phyloP scores from a whole-genome alignment of 495 filamentous ascomycete genomes.

The Penicillium malachiteum region DNA sequence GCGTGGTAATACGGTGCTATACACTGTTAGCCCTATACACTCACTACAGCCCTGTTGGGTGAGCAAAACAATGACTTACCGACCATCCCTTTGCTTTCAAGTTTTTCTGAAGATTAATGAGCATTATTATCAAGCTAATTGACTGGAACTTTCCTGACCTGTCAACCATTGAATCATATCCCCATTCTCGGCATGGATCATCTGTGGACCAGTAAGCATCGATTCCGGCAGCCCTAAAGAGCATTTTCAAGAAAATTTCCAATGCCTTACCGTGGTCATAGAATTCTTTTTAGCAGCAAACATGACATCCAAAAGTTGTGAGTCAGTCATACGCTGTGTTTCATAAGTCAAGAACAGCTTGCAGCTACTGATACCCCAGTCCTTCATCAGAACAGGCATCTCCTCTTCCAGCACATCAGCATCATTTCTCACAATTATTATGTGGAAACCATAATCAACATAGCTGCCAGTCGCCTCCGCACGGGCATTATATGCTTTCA shows the following conservation, averaged over 20 bases:
- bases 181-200: slow-evolving; percentile 20
- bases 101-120: slow-evolving; percentile 3
- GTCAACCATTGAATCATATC: slow-evolving; percentile 20
- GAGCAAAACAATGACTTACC: neutral
- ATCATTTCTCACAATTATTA: slow-evolving; percentile 15
- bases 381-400: slow-evolving; percentile 12
- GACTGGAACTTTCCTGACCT: neutral
- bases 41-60: neutral
- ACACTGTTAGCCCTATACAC: neutral
- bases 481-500: slow-evolving; percentile 7
- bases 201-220: slow-evolving; percentile 2
- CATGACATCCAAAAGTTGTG: slow-evolving; percentile 15
- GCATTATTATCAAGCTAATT: neutral
- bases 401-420: slow-evolving; percentile 10
- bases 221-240: too few relatives aligned
- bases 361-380: slow-evolving; percentile 17
- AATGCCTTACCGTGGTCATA: slow-evolving; percentile 21
- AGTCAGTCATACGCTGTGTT: slow-evolving; percentile 11
- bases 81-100: slow-evolving; percentile 12
- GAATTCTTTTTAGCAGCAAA: slow-evolving; percentile 12
- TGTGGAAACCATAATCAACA: slow-evolving; percentile 16
- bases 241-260: slow-evolving; percentile 5
- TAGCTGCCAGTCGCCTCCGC: slow-evolving; percentile 12
- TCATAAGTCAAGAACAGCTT: slow-evolving; percentile 18
- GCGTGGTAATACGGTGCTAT: slow-evolving; percentile 36